Conservation (phyloP, 495 filamentous ascomycete species). For the Usnea hakonensis region DNA sequence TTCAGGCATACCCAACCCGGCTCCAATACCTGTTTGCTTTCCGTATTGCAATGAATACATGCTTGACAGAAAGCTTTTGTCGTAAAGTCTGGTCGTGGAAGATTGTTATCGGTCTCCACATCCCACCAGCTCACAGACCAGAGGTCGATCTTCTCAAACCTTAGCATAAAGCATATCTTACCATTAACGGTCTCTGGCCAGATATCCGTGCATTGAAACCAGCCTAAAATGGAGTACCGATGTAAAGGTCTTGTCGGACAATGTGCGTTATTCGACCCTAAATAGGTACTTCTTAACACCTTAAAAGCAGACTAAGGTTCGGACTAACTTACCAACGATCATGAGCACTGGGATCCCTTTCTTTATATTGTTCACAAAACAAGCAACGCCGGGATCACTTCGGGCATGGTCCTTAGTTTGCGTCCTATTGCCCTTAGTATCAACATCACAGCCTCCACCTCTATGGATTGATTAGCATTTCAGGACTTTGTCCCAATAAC, state of each 20-base stretch:
- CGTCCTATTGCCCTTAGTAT: conserved; percentile 37
- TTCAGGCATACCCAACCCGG: conserved; percentile 68
- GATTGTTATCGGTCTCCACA: conserved; percentile 30
- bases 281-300: background rate
- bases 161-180: conserved; percentile 46
- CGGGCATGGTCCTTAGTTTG: conserved; percentile 38
- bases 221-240: conserved; percentile 63
- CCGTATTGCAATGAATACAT: conserved; percentile 37
- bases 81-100: too few relatives aligned
- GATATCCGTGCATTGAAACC: conserved; percentile 62
- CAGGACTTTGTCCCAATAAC: too few relatives aligned
- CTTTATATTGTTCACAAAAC: conserved; percentile 34
- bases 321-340: conserved; percentile 49
- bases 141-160: conserved; percentile 65
- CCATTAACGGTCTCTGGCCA: conserved; percentile 56
- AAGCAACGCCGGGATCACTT: conserved; percentile 27
- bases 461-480: too few relatives aligned
- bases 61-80: conserved; percentile 18
- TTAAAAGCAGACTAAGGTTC: background rate
- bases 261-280: conserved; percentile 46
- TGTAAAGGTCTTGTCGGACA: conserved; percentile 51
- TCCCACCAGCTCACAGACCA: conserved; percentile 62
- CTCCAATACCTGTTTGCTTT: conserved; percentile 41
- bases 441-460: conserved; percentile 41
- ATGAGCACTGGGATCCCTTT: conserved; percentile 42